phyloP scores from a whole-genome alignment of 805 yeast species.

The Ogataea dorogensis region DNA sequence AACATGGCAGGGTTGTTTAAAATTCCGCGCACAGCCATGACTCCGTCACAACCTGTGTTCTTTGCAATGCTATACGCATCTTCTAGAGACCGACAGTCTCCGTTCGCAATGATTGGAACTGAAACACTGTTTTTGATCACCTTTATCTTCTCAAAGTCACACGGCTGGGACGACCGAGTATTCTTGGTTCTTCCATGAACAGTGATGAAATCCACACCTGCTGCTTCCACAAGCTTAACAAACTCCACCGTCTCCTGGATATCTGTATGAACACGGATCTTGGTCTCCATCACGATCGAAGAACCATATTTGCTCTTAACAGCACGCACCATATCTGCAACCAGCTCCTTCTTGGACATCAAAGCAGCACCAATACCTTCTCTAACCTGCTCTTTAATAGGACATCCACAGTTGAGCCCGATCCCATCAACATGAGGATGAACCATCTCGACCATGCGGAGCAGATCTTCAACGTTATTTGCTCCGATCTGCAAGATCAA shows the following conservation, averaged over 20 bases:
- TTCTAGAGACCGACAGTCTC: slow-evolving; percentile 75
- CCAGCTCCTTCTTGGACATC: slow-evolving; percentile 78
- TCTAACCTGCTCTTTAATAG: slow-evolving; percentile 88
- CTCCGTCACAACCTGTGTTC: slow-evolving; percentile 80
- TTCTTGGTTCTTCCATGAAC: slow-evolving; percentile 89
- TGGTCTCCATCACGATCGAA: slow-evolving; percentile 78
- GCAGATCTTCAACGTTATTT: slow-evolving; percentile 75
- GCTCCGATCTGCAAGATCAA: slow-evolving; percentile 90
- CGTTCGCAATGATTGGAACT: slow-evolving; percentile 93
- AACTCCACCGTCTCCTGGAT: slow-evolving; percentile 68
- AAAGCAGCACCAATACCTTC: slow-evolving; percentile 98
- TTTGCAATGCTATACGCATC: slow-evolving; percentile 66
- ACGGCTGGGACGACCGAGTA: slow-evolving; percentile 83
- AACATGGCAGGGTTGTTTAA: slow-evolving; percentile 86
- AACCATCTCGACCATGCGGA: slow-evolving; percentile 85
- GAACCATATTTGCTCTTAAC: slow-evolving; percentile 76
- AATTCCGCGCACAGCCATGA: slow-evolving; percentile 93
- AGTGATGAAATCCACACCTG: slow-evolving; percentile 92
- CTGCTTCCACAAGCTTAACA: slow-evolving; percentile 70
- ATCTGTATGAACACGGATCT: slow-evolving; percentile 84
- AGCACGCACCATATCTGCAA: slow-evolving; percentile 78
- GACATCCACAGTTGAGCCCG: slow-evolving; percentile 97
- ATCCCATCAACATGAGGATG: slow-evolving; percentile 89
- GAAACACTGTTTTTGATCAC: slow-evolving; percentile 52
- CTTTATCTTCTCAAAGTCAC: slow-evolving; percentile 77